phyloP scores from a whole-genome alignment of 495 filamentous ascomycete genomes.

The Talaromyces proteolyticus region DNA sequence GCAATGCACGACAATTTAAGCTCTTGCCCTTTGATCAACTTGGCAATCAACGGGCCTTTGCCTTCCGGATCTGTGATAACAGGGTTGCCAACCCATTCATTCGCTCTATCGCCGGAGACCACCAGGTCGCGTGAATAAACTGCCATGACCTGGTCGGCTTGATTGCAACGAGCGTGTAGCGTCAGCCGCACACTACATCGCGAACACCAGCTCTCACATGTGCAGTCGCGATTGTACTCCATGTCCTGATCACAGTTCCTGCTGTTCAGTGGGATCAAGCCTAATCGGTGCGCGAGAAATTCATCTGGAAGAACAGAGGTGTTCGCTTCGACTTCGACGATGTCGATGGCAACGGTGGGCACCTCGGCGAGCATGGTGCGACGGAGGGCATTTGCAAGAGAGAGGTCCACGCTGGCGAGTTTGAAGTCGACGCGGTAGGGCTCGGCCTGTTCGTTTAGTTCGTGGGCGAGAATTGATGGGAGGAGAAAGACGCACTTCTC shows the following conservation, averaged over 20 bases:
- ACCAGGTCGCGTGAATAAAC: constrained; percentile 86
- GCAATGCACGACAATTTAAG: constrained; percentile 85
- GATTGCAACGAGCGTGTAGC: constrained; percentile 75
- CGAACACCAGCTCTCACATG: constrained; percentile 90
- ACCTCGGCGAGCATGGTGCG: constrained; percentile 91
- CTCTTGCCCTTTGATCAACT: constrained; percentile 83
- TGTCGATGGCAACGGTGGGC: constrained; percentile 89
- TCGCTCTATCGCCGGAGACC: constrained; percentile 51
- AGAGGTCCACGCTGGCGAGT: constrained; percentile 70
- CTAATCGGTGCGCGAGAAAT: constrained; percentile 88
- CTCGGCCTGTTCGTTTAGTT: constrained; percentile 59
- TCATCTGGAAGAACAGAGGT: constrained; percentile 94
- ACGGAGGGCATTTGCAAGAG: constrained; percentile 91
- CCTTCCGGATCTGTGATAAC: constrained; percentile 78
- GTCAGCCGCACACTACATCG: constrained; percentile 78
- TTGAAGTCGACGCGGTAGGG: constrained; percentile 72
- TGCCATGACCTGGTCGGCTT: constrained; percentile 73
- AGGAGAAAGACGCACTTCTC: constrained; percentile 43
- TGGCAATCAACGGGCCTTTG: constrained; percentile 77
- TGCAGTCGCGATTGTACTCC: constrained; percentile 89
- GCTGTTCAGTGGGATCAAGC: constrained; percentile 82
- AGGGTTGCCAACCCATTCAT: constrained; percentile 76
- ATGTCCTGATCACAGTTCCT: constrained; percentile 76
- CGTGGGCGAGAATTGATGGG: no score
- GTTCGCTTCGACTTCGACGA: constrained; percentile 89